phyloP scores from a whole-genome alignment of 78 protist genomes.

The Dictyostelium firmibasis region DNA sequence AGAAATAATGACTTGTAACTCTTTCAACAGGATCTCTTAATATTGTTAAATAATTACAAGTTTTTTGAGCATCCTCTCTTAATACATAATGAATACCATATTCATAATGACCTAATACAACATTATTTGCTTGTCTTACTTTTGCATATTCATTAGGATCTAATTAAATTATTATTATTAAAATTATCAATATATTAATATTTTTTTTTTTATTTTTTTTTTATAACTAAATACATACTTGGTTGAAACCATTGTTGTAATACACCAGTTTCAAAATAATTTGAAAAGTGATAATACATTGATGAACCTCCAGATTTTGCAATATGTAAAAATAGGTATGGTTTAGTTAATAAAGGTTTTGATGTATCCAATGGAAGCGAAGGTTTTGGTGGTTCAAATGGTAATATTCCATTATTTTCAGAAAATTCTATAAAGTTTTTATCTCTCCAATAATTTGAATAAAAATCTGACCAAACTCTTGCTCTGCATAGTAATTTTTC shows the following conservation, averaged over 20 bases:
- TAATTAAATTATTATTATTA: neutral
- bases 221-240: neutral
- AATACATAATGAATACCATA: neutral
- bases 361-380: neutral
- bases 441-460: neutral
- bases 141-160: neutral
- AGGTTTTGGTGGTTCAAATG: neutral
- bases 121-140: neutral
- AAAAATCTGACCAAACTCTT: neutral
- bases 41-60: constrained; percentile 16
- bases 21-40: constrained; percentile 58
- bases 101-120: neutral
- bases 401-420: neutral
- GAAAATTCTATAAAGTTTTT: neutral
- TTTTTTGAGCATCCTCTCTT: neutral
- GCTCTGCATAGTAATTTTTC: neutral
- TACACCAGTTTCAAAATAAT: neutral
- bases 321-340: neutral
- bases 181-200: neutral
- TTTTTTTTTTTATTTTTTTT: too few relatives aligned
- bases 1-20: constrained; percentile 28
- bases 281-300: neutral
- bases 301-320: neutral
- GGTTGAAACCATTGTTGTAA: neutral
- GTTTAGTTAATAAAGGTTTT: constrained; percentile 1